Evolutionary conservation across 768 basidiomycete genomes (phyloP).

Genomic region (Mycena polygramma): DNA sequence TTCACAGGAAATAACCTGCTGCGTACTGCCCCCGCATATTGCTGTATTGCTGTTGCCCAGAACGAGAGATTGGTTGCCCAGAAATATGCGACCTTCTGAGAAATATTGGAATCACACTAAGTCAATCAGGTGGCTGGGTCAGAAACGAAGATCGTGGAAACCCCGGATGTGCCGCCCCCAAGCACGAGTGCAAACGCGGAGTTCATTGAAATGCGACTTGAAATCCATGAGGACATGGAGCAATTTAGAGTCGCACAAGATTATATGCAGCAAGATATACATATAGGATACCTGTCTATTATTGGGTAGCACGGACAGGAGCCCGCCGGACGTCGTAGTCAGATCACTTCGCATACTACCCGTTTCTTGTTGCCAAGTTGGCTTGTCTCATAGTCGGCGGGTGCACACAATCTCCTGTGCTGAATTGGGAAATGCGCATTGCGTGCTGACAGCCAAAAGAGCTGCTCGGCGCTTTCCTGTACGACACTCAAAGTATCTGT

Average conservation of each 20-base stretch:
- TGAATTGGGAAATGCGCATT: background rate
- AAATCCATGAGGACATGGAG: background rate
- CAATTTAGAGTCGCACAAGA: background rate
- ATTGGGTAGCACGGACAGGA: background rate
- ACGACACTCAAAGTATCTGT: background rate
- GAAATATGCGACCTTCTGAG: too few species aligned
- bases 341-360: background rate
- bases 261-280: too few species aligned
- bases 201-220: background rate
- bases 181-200: background rate
- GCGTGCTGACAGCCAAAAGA: too few species aligned
- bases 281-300: too few species aligned
- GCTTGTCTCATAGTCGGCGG: background rate
- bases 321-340: background rate
- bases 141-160: background rate
- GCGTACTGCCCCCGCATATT: conserved; percentile 2
- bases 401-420: background rate
- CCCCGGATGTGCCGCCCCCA: background rate
- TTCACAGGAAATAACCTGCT: background rate
- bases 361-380: too few species aligned
- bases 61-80: too few species aligned
- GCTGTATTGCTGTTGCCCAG: conserved; percentile 5
- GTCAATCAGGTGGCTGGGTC: conserved; percentile 21
- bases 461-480: background rate
- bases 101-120: background rate